These are phyloP conservation scores for Ajuga chamaepitys DNA, from an alignment of 257 asterid species.

Conservation along the genomic window DNA sequence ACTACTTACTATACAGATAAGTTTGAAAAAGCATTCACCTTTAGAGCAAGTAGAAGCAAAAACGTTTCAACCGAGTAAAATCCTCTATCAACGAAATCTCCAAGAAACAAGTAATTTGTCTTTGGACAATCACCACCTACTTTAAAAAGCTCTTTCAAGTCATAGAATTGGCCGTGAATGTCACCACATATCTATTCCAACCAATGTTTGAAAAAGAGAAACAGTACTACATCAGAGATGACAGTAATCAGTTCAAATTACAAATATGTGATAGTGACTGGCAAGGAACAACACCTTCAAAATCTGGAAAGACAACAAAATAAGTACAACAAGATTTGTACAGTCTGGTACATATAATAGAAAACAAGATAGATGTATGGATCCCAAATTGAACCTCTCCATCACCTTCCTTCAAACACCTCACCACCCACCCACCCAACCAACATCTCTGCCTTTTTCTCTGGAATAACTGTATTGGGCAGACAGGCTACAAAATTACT, in stretches of 20 bases:
- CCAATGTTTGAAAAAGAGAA: too few relatives aligned
- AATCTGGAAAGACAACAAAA: too few relatives aligned
- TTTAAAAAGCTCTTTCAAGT: slow-evolving; percentile 95
- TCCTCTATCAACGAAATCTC: slow-evolving; percentile 97
- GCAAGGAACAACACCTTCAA: slow-evolving; percentile 3
- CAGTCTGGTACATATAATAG: too few relatives aligned
- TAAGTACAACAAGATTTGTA: too few relatives aligned
- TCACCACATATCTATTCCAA: slow-evolving; percentile 87
- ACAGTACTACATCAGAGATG: neutral
- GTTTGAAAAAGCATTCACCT: slow-evolving; percentile 45
- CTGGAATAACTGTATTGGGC: too few relatives aligned
- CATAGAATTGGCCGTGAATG: slow-evolving; percentile 97
- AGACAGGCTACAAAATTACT: neutral
- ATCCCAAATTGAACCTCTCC: too few relatives aligned
- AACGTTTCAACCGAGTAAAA: slow-evolving; percentile 96
- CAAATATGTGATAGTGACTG: too few relatives aligned
- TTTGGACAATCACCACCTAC: slow-evolving; percentile 96
- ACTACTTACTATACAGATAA: neutral
- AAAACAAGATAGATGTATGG: too few relatives aligned
- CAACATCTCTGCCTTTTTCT: too few relatives aligned
- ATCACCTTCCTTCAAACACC: too few relatives aligned
- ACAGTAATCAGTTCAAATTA: too few relatives aligned
- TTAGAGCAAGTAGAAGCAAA: slow-evolving; percentile 87
- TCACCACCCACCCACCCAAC: too few relatives aligned
- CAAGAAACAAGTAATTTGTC: slow-evolving; percentile 93